Evolutionary conservation across 2,329 filamentous ascomycete genomes (phyloP).

Genomic region (Alternaria conjuncta): DNA sequence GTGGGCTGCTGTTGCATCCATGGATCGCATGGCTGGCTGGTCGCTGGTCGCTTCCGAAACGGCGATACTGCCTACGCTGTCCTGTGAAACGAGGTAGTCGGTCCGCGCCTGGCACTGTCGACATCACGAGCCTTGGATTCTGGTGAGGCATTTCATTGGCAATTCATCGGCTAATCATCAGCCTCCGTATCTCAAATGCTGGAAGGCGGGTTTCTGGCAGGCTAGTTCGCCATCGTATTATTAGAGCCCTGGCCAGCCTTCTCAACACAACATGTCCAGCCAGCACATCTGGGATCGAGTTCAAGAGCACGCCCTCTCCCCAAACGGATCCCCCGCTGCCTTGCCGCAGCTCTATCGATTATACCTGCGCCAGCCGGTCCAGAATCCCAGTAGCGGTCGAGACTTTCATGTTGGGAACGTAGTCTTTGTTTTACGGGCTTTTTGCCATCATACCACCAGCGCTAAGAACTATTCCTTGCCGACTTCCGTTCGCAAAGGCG

Average conservation of each 20-base stretch:
- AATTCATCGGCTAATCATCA: neutral
- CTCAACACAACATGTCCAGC: neutral
- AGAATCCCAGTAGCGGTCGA: neutral
- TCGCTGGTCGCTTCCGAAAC: neutral
- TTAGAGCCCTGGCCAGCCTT: neutral
- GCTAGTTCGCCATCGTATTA: neutral
- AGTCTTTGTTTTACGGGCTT: neutral
- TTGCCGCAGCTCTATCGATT: neutral
- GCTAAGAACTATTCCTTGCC: neutral
- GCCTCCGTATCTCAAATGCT: neutral
- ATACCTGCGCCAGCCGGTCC: neutral
- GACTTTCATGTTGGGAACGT: neutral
- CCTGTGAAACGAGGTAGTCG: neutral
- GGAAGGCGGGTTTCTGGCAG: neutral
- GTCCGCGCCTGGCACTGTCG: neutral
- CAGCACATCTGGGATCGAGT: neutral
- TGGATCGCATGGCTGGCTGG: neutral
- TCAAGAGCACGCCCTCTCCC: neutral
- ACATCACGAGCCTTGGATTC: neutral
- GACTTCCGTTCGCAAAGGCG: neutral
- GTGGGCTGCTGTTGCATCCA: neutral
- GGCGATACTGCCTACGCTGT: neutral
- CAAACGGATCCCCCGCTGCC: neutral
- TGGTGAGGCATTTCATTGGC: neutral
- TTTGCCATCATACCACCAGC: constrained; percentile 1